These are phyloP conservation scores for Hypericum perforatum DNA, from an alignment of 345 rosid species.

Conservation along the genomic window DNA sequence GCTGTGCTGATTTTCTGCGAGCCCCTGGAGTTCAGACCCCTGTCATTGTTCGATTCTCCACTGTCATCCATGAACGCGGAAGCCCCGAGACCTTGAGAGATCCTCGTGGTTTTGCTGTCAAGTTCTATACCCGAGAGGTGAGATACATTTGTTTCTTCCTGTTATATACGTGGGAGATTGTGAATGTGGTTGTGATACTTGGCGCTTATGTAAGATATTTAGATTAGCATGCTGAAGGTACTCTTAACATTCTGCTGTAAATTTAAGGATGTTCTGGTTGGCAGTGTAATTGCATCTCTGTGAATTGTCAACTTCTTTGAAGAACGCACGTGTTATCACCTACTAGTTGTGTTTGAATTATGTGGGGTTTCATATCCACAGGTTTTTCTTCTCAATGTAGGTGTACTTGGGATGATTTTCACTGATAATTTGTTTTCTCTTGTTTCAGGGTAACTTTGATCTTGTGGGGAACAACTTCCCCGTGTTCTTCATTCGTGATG, in stretches of 20 bases:
- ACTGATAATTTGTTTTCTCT: neutral
- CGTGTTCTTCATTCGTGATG: constrained; percentile 91
- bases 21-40: constrained; percentile 93
- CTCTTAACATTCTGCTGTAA: neutral
- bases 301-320: neutral
- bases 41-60: constrained; percentile 91
- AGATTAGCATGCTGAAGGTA: neutral
- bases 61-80: constrained; percentile 97
- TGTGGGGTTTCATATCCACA: neutral
- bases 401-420: neutral
- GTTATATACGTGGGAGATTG: no score
- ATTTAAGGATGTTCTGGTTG: neutral
- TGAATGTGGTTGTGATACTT: no score
- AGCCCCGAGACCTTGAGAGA: constrained; percentile 97
- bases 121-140: constrained; percentile 98
- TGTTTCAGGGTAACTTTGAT: constrained; percentile 85
- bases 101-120: constrained; percentile 95
- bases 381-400: neutral
- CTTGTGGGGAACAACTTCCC: constrained; percentile 98
- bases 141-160: neutral
- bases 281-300: neutral
- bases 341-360: no score
- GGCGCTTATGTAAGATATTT: neutral
- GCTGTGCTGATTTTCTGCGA: constrained; percentile 94
- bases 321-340: no score